A percentile compares a stretch with the other conserved stretches of the same genome.
Evolutionary conservation across 1,139 yeast genomes (phyloP).

Genomic region (Yamadazyma atlantica): DNA sequence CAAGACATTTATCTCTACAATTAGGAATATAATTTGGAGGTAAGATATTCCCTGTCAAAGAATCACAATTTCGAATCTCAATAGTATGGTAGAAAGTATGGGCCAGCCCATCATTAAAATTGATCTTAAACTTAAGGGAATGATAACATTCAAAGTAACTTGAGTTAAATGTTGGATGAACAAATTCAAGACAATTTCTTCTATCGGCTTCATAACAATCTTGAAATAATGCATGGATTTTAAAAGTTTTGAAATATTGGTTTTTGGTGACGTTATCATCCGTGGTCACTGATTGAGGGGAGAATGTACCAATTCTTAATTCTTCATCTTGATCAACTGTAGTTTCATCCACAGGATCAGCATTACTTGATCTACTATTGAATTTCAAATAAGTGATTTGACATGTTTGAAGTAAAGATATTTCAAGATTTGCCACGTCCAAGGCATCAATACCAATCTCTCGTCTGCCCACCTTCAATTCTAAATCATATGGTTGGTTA

Average conservation of each 20-base stretch:
- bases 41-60: constrained; percentile 1
- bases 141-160: constrained; percentile 1
- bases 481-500: constrained; percentile 1
- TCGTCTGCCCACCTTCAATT: constrained; percentile 1
- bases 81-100: constrained; percentile 1
- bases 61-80: constrained; percentile 1
- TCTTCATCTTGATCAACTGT: neutral
- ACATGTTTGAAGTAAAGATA: constrained; percentile 1
- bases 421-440: neutral
- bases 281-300: neutral
- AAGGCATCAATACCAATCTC: constrained; percentile 1
- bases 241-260: neutral
- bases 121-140: neutral
- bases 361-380: neutral
- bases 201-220: constrained; percentile 2
- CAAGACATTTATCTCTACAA: constrained; percentile 2
- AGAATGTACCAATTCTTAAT: neutral
- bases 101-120: constrained; percentile 1
- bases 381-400: constrained; percentile 2
- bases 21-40: neutral
- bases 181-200: constrained; percentile 2
- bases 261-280: neutral
- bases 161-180: constrained; percentile 1
- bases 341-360: neutral
- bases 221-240: neutral